These are phyloP conservation scores for Trichoderma sp. DNA, from an alignment of 2,329 filamentous ascomycete genomes.

Conservation along the genomic window DNA sequence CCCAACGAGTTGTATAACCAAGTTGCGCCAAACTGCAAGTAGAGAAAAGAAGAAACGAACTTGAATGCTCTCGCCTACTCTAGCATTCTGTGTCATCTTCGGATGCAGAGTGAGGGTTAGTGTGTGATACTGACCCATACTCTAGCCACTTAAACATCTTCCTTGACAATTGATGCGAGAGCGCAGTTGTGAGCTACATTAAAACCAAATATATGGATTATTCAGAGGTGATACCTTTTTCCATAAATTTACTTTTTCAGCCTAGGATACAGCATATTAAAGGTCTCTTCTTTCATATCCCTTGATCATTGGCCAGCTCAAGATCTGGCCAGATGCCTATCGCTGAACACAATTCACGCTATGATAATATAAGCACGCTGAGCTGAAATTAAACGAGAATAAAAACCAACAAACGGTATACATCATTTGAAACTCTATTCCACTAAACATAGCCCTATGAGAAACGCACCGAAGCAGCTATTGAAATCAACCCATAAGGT, in stretches of 20 bases:
- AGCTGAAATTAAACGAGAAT: neutral
- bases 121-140: neutral
- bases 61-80: neutral
- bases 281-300: neutral
- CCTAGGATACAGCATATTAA: neutral
- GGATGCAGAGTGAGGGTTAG: neutral
- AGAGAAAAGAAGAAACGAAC: neutral
- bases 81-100: neutral
- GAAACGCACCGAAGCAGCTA: slow-evolving; percentile 20
- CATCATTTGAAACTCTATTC: slow-evolving; percentile 23
- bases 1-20: neutral
- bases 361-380: neutral
- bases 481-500: slow-evolving; percentile 29
- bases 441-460: slow-evolving; percentile 9
- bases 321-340: neutral
- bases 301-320: neutral
- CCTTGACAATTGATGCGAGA: too few species aligned
- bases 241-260: neutral
- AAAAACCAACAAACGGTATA: neutral
- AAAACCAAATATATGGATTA: neutral
- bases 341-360: neutral
- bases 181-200: neutral
- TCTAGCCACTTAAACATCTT: neutral
- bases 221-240: neutral
- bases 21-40: neutral